These are phyloP conservation scores for Dispira parvispora DNA, from an alignment of 192 early-diverging fungal genomes.

Conservation along the genomic window DNA sequence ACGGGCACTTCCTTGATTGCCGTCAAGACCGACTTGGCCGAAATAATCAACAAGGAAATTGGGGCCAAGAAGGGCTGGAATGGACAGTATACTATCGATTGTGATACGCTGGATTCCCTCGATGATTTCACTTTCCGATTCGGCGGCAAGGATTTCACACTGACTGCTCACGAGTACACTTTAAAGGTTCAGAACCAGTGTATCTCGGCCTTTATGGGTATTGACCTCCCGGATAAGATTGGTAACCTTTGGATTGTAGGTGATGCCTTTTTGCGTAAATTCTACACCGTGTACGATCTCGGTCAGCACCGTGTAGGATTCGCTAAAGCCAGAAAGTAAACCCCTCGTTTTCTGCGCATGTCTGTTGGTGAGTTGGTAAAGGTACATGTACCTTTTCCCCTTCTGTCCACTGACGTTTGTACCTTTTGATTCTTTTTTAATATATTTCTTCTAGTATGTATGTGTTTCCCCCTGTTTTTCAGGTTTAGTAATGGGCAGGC, in stretches of 20 bases:
- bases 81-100: slow-evolving; percentile 83
- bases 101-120: slow-evolving; percentile 40
- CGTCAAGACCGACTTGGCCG: slow-evolving; percentile 56
- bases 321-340: slow-evolving; percentile 26
- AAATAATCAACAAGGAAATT: slow-evolving; percentile 75
- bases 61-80: slow-evolving; percentile 76
- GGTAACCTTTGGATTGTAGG: slow-evolving; percentile 79
- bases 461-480: background rate
- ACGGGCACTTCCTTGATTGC: slow-evolving; percentile 82
- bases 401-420: too few relatives aligned
- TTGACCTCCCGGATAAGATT: slow-evolving; percentile 63
- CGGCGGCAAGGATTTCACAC: slow-evolving; percentile 48
- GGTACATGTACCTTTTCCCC: too few relatives aligned
- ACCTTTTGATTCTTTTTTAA: too few relatives aligned
- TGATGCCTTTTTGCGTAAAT: slow-evolving; percentile 70
- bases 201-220: slow-evolving; percentile 80
- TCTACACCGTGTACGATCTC: slow-evolving; percentile 44
- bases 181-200: slow-evolving; percentile 47
- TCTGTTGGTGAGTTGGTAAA: too few relatives aligned
- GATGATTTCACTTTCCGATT: slow-evolving; percentile 67
- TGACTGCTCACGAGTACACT: slow-evolving; percentile 44
- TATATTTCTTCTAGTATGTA: background rate
- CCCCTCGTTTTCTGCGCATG: background rate
- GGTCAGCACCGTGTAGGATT: slow-evolving; percentile 35
- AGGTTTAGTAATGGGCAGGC: too few relatives aligned